Base-by-base conservation (phyloP, 345 rosid species). In the Erysimum cheiranthoides region DNA sequence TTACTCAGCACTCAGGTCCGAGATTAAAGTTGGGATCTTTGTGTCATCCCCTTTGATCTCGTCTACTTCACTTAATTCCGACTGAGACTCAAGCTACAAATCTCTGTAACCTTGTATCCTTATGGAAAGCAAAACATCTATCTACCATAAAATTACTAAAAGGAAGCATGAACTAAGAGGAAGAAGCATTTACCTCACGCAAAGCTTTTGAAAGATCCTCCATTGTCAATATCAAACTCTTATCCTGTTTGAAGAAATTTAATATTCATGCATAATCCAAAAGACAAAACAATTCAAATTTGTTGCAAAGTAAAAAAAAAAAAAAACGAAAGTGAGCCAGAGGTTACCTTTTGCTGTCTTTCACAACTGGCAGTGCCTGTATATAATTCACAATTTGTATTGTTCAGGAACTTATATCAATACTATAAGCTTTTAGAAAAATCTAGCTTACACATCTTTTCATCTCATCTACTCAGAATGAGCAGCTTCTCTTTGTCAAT, bases 201-300 rank as follows among this genome's bases (percentile, higher is more conserved):
- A 95, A 56, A 40, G 99, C 97, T 84, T 87, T 95, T 10, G 97
- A 92, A 40, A 92, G 90, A 73, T 95, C 99, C 2, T 94, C 97
- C 97, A 92, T 92, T 5, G 96, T 88, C 87, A 95, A 83, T 70
- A 92, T 78, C 50, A 87, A 84, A 36, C 97, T 91, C 74, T 94
- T 95, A 31, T 95, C 97, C 97, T 94, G 90, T 79, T 74, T 34
- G 28, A 59, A 80, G 34, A 31, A 68, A 62, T 18, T 3, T 8
- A 10, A 38, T 30, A 40, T 11, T 45, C 58, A 69, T 52, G 39
- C 30, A 61, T 34, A 7, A 53, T 61, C 59, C 47, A 35, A 61
- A 63, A 14, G 5, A 13, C 1, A 62, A 21, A 38, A 54, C 8
- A 69, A 3, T 59, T 13, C 50, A 56, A 42, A 14, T 35, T 30